phyloP scores from a whole-genome alignment of 2,329 filamentous ascomycete species.

The Hymenoscyphus scutula region DNA sequence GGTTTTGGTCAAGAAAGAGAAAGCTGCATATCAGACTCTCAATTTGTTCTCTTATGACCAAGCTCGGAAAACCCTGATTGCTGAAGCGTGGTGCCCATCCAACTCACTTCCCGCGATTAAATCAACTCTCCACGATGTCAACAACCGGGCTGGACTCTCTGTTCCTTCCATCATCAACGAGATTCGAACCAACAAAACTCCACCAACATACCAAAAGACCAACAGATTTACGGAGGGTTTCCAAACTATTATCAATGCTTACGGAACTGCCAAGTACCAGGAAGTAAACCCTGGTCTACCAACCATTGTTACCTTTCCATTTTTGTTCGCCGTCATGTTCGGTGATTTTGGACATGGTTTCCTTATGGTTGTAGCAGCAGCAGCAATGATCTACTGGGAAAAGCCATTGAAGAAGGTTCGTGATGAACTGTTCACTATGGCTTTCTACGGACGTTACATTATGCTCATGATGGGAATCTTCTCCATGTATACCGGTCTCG shows the following conservation, averaged over 20 bases:
- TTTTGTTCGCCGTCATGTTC: conserved; percentile 99
- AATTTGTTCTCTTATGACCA: conserved; percentile 97
- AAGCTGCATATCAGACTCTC: conserved; percentile 92
- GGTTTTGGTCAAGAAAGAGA: conserved; percentile 97
- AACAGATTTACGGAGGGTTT: conserved; percentile 99
- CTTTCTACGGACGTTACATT: conserved; percentile 98
- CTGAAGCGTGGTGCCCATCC: conserved; percentile 95
- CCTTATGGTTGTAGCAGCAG: conserved; percentile 80
- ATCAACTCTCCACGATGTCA: conserved; percentile 92
- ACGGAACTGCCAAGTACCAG: conserved; percentile 94
- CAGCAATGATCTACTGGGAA: conserved; percentile 96
- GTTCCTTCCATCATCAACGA: conserved; percentile 98
- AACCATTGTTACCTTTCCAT: conserved; percentile 97
- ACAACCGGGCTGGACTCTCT: conserved; percentile 91
- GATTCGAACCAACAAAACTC: conserved; percentile 94
- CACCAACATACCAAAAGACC: conserved; percentile 94
- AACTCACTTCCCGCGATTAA: conserved; percentile 87
- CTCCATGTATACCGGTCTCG: conserved; percentile 93
- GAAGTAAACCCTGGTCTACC: conserved; percentile 96
- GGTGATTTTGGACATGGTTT: conserved; percentile 93
- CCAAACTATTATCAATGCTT: conserved; percentile 98
- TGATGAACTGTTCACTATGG: conserved; percentile 96
- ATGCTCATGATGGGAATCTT: conserved; percentile 97
- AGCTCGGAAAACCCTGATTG: conserved; percentile 91
- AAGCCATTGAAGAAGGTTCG: conserved; percentile 86